Evolutionary conservation across 176 grass and related monocot genomes (phyloP).

Genomic region (Areca catechu): DNA sequence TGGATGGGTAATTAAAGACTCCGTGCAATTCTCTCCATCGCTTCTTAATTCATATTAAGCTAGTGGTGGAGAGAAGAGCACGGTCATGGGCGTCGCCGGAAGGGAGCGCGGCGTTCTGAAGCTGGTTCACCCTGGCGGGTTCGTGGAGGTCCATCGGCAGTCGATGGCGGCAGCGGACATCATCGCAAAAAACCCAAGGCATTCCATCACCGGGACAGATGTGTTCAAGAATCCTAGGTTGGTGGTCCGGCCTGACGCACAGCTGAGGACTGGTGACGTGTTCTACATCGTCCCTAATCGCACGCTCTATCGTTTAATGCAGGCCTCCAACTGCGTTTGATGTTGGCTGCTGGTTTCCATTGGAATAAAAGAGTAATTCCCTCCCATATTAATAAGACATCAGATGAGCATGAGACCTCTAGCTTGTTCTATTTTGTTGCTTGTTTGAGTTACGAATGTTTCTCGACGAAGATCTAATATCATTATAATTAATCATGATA

Average conservation of each 20-base stretch:
- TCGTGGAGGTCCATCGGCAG: conserved; percentile 16
- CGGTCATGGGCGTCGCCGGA: conserved; percentile 3
- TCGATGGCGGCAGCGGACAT: not conserved
- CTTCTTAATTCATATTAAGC: too few relatives aligned
- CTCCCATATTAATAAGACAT: too few relatives aligned
- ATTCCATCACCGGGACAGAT: conserved; percentile 1
- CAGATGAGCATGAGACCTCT: too few relatives aligned
- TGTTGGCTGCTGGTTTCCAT: too few relatives aligned
- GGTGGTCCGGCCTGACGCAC: conserved; percentile 6
- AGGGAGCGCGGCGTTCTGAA: conserved; percentile 2
- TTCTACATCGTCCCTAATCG: conserved; percentile 13
- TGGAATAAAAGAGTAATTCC: too few relatives aligned
- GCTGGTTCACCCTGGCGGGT: conserved; percentile 19
- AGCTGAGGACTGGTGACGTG: conserved; percentile 14
- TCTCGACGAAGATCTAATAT: too few relatives aligned
- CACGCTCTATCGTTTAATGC: conserved; percentile 2
- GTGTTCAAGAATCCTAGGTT: conserved; percentile 17
- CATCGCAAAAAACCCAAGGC: conserved; percentile 15
- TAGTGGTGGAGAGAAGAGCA: not conserved
- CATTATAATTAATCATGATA: too few relatives aligned
- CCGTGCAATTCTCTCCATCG: too few relatives aligned
- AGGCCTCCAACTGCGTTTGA: not conserved
- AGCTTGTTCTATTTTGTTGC: too few relatives aligned
- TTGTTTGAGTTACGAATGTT: too few relatives aligned
- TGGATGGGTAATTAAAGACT: too few relatives aligned